Percentiles rank a stretch among this genome's conserved stretches.
Conservation (phyloP, 352 stramenopile species). For the Pythium phragmitis region DNA sequence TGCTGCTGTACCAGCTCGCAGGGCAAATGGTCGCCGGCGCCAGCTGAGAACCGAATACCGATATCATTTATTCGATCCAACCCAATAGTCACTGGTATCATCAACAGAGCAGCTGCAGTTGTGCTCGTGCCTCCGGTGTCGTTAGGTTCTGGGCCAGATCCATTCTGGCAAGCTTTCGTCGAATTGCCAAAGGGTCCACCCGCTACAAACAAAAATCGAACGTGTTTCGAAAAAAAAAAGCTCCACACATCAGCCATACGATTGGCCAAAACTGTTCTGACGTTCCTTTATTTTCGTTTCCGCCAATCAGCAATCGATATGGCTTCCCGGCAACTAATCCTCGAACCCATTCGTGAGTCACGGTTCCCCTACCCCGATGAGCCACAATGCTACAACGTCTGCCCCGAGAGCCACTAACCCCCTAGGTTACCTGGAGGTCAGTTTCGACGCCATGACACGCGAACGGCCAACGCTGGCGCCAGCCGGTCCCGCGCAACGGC, state of each 20-base stretch:
- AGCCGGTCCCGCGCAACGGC: neutral
- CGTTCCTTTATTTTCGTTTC: neutral
- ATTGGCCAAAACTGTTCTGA: too few species aligned
- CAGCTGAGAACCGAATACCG: neutral
- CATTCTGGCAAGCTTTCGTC: too few species aligned
- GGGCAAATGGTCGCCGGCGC: constrained; percentile 34
- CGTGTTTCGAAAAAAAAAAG: too few species aligned
- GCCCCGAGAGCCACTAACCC: too few species aligned
- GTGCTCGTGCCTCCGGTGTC: too few species aligned
- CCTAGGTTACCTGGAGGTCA: too few species aligned
- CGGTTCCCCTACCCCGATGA: neutral
- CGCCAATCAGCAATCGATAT: neutral
- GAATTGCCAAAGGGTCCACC: too few species aligned
- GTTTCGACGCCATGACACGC: neutral
- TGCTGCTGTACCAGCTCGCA: constrained; percentile 62
- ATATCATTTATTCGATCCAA: neutral
- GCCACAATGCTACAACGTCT: constrained; percentile 2
- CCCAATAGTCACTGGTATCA: neutral
- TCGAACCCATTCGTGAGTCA: neutral
- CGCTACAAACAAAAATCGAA: too few species aligned
- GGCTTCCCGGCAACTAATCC: neutral
- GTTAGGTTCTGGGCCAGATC: too few species aligned
- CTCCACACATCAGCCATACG: too few species aligned
- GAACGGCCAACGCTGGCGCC: neutral
- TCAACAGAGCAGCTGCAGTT: too few species aligned